A percentile compares a stretch with the other conserved stretches of the same genome.
Conservation (phyloP, 2,329 filamentous ascomycete species). For the Tolypocladium nubicola region DNA sequence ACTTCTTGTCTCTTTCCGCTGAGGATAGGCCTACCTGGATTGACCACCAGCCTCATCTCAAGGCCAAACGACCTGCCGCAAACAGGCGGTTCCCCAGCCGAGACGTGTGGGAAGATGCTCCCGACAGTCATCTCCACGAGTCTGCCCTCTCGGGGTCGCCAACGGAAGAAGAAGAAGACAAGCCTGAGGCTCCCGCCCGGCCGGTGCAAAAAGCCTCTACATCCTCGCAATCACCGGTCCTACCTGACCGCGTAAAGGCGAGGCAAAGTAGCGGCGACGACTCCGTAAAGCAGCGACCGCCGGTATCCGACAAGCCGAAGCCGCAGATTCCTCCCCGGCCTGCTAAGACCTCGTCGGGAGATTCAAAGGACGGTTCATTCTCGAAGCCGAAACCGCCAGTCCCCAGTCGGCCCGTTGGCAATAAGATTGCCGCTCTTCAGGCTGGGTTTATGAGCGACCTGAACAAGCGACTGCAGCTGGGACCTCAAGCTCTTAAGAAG, state of each 20-base stretch:
- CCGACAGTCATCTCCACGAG: slow-evolving; percentile 70
- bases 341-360: slow-evolving; percentile 34
- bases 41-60: slow-evolving; percentile 36
- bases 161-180: slow-evolving; percentile 13
- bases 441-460: slow-evolving; percentile 88
- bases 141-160: slow-evolving; percentile 50
- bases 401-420: slow-evolving; percentile 61
- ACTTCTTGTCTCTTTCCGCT: slow-evolving; percentile 15
- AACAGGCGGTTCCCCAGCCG: slow-evolving; percentile 75
- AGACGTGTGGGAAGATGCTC: slow-evolving; percentile 91
- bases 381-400: slow-evolving; percentile 74
- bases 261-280: slow-evolving; percentile 28
- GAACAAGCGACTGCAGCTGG: slow-evolving; percentile 78
- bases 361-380: slow-evolving; percentile 31
- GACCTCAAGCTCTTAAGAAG: slow-evolving; percentile 71
- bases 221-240: slow-evolving; percentile 28
- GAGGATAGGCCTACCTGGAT: slow-evolving; percentile 32
- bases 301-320: slow-evolving; percentile 44
- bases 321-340: slow-evolving; percentile 52
- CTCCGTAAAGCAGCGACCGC: slow-evolving; percentile 24
- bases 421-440: slow-evolving; percentile 85
- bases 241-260: slow-evolving; percentile 46
- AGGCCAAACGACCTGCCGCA: slow-evolving; percentile 43
- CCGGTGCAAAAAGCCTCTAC: slow-evolving; percentile 27
- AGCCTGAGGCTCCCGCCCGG: slow-evolving; percentile 18